Conservation (phyloP, 169 alveolate genomes). For the Miamiensis avidus region DNA sequence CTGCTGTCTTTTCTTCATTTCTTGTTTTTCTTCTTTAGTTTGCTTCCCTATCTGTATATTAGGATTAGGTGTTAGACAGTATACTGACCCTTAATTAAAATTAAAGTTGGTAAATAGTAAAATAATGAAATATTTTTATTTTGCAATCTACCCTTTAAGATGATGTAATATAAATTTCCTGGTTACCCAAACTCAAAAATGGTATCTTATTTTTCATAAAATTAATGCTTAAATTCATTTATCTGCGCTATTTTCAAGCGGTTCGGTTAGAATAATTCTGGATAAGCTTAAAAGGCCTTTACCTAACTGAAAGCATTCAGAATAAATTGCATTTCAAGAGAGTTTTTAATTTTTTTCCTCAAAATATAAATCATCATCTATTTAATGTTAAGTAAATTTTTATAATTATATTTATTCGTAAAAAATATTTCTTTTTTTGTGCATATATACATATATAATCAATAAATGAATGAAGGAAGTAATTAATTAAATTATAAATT, state of each 20-base stretch:
- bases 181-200: background rate
- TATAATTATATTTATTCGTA: too few species aligned
- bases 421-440: too few species aligned
- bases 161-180: background rate
- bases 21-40: background rate
- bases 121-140: too few species aligned
- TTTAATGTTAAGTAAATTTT: background rate
- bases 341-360: background rate
- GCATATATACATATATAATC: too few species aligned
- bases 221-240: background rate
- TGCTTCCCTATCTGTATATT: background rate
- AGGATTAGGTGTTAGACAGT: background rate
- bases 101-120: too few species aligned
- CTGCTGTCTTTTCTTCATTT: background rate
- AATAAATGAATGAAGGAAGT: too few species aligned
- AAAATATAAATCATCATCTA: background rate
- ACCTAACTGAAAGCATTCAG: too few species aligned
- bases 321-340: background rate
- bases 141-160: background rate
- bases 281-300: background rate
- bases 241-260: background rate
- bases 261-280: background rate
- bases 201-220: background rate
- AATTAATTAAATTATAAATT: too few species aligned
- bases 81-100: background rate